Conservation (phyloP, 2,329 filamentous ascomycete genomes). For the Colletotrichum spinosum region DNA sequence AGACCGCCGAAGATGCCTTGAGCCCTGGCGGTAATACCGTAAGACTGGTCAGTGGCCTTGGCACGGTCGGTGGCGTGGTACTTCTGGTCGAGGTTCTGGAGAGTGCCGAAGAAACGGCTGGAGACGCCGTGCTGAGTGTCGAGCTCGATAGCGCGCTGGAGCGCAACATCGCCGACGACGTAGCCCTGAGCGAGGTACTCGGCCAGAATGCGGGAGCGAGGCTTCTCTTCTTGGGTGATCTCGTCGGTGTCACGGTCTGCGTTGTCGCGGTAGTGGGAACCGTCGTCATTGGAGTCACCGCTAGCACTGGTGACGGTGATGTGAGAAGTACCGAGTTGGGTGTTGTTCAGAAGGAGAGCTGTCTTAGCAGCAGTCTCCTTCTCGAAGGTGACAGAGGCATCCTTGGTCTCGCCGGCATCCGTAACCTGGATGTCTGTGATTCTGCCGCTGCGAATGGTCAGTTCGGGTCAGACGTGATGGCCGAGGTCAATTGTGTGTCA, state of each 20-base stretch:
- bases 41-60: constrained; percentile 84
- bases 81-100: constrained; percentile 83
- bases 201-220: constrained; percentile 89
- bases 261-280: constrained; percentile 65
- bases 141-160: constrained; percentile 86
- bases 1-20: constrained; percentile 73
- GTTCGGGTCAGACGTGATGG: background rate
- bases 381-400: constrained; percentile 94
- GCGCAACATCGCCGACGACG: constrained; percentile 78
- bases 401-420: constrained; percentile 75
- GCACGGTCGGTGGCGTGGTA: constrained; percentile 91
- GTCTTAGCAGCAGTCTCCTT: constrained; percentile 98
- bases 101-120: constrained; percentile 79
- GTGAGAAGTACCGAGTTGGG: constrained; percentile 87
- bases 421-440: constrained; percentile 86
- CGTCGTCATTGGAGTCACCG: constrained; percentile 72
- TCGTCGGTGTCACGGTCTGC: constrained; percentile 72
- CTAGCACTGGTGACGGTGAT: constrained; percentile 79
- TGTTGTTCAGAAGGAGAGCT: constrained; percentile 96
- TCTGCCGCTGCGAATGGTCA: constrained; percentile 76
- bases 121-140: constrained; percentile 92
- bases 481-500: too few species aligned
- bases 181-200: constrained; percentile 98
- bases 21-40: constrained; percentile 82
- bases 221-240: constrained; percentile 96